Percentiles rank a stretch among this genome's conserved stretches.
Conservation (phyloP, 345 rosid genomes). For the Pseudoturritis turrita region DNA sequence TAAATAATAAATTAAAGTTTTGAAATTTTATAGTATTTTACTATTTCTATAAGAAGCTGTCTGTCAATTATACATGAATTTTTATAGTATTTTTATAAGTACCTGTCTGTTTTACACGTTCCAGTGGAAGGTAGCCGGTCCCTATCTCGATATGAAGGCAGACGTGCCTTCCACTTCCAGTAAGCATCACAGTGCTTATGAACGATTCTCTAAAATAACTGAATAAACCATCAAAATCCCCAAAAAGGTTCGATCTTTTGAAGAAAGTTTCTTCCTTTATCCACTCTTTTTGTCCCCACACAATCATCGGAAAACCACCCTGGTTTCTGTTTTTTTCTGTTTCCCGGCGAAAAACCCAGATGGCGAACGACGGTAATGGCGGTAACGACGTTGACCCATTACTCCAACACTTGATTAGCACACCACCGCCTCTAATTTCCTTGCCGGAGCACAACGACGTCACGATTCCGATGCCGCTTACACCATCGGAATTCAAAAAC, state of each 20-base stretch:
- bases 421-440: conserved; percentile 41
- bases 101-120: too few relatives aligned
- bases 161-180: too few relatives aligned
- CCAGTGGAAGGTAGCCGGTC: too few relatives aligned
- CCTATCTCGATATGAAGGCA: too few relatives aligned
- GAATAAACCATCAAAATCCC: not conserved
- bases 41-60: too few relatives aligned
- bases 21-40: too few relatives aligned
- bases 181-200: too few relatives aligned
- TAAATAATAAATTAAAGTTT: too few relatives aligned
- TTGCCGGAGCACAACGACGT: conserved; percentile 69
- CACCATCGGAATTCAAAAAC: conserved; percentile 66
- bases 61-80: too few relatives aligned
- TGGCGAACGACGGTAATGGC: conserved; percentile 9
- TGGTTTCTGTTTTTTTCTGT: not conserved
- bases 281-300: not conserved
- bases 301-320: not conserved
- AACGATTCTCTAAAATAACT: not conserved
- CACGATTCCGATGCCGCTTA: conserved; percentile 54
- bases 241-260: not conserved
- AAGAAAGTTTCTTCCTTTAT: not conserved
- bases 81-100: too few relatives aligned
- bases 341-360: conserved; percentile 12
- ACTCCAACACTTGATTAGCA: conserved; percentile 35
- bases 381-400: conserved; percentile 41